Percentiles rank a stretch among this genome's conserved stretches.
phyloP scores from a whole-genome alignment of 2,329 filamentous ascomycete species.

The Fusarium sp. region DNA sequence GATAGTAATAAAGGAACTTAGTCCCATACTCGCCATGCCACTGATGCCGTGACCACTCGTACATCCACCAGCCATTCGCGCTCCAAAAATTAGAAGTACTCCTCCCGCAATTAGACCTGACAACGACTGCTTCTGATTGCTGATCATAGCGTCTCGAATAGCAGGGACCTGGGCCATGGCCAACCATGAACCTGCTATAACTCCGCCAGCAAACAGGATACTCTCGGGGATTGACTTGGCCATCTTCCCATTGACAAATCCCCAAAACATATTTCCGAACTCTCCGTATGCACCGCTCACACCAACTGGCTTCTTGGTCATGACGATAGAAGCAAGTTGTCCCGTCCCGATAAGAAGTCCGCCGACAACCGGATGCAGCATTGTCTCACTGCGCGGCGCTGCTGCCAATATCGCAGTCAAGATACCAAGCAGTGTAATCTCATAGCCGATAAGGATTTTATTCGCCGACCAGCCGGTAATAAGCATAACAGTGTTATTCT shows the following conservation, averaged over 20 bases:
- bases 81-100: neutral
- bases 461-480: conserved; percentile 9
- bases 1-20: conserved; percentile 12
- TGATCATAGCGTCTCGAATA: conserved; percentile 4
- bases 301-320: conserved; percentile 12
- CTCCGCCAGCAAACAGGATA: conserved; percentile 4
- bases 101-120: neutral
- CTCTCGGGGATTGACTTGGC: conserved; percentile 2
- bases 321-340: conserved; percentile 12
- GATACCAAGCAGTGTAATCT: conserved; percentile 8
- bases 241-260: neutral
- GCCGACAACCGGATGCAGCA: conserved; percentile 21
- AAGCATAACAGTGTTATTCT: conserved; percentile 8
- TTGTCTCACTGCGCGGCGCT: conserved; percentile 13
- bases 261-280: conserved; percentile 10
- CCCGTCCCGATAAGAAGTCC: conserved; percentile 11
- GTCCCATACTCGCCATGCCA: conserved; percentile 23
- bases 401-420: neutral
- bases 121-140: neutral
- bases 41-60: conserved; percentile 27
- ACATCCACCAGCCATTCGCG: conserved; percentile 22
- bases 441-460: conserved; percentile 13
- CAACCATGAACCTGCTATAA: conserved; percentile 17
- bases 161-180: neutral
- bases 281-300: conserved; percentile 18